phyloP scores from a whole-genome alignment of 805 yeast species.

The Candida sakaeoensis region DNA sequence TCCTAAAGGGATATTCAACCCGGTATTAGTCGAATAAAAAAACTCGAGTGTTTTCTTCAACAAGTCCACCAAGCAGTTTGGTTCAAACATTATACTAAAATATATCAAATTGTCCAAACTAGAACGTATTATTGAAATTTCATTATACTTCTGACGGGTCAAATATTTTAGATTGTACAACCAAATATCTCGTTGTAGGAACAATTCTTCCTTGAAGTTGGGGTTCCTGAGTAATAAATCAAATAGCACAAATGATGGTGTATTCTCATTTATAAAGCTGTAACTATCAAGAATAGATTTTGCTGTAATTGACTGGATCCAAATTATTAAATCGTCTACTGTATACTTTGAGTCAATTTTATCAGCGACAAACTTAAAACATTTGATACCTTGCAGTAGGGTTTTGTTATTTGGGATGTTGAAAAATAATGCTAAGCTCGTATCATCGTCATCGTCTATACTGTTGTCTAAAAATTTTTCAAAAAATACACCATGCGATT shows the following conservation, averaged over 20 bases:
- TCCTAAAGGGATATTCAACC: constrained; percentile 19
- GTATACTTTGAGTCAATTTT: neutral
- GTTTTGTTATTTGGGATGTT: neutral
- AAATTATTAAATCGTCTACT: constrained; percentile 14
- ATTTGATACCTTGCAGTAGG: constrained; percentile 2
- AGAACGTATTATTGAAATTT: constrained; percentile 15
- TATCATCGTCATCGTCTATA: neutral
- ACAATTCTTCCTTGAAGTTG: constrained; percentile 23
- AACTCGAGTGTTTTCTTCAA: constrained; percentile 16
- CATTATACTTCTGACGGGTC: constrained; percentile 18
- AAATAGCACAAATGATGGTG: constrained; percentile 37
- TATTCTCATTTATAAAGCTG: constrained; percentile 20
- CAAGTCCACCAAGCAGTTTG: constrained; percentile 18
- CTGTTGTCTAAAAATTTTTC: neutral
- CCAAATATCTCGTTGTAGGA: constrained; percentile 38
- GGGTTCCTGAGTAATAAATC: constrained; percentile 41
- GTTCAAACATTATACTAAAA: constrained; percentile 23
- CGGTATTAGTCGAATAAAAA: constrained; percentile 18
- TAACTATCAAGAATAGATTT: constrained; percentile 31
- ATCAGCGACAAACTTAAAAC: constrained; percentile 1
- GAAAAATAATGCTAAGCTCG: neutral
- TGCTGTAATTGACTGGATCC: constrained; percentile 33
- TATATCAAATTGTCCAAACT: constrained; percentile 25
- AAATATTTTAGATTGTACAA: constrained; percentile 20
- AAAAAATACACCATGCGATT: neutral